Evolutionary conservation across 352 stramenopile genomes (phyloP), one percentile per base, ranked within the genome.

Genomic region (Detonula confervacea): DNA sequence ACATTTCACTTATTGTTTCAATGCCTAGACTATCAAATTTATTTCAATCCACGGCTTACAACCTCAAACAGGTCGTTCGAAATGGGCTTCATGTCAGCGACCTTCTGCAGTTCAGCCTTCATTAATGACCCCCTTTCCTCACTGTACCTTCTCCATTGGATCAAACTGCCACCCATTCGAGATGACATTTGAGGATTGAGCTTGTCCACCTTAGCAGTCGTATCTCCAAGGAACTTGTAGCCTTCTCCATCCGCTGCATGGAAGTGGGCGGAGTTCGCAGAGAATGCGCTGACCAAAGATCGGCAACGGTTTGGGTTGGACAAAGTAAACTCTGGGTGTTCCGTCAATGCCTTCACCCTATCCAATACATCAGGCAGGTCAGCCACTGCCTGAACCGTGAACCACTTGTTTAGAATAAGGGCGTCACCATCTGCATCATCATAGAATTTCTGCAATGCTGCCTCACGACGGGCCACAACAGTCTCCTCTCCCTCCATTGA

Each of bases 401-500:
- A 95, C 92, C 93, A 97, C 33, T 94, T 94, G 83, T 96, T 94
- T n/a, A 96, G 59, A 3, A 96, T 89, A 14, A 96, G 64, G 2
- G 88, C 73, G 77, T 96, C 87, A 12, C 82, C 84, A 30, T 89
- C 75, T 7, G 91, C 91, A 68, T 95, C 87, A 39, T 95, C 68
- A 57, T 93, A 96, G 61, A 97, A 97, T 20, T 86, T 88, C 68
- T 88, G 8, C 2, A 96, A 27, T 47, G 87, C 87, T 12, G 80
- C 66, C 11, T 95, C 87, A 27, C 88, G 79, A 39, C 51, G 59
- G 20, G 59, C n/a, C 18, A 72, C 39, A 16, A 78, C 51, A 7
- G 70, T 61, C 14, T 75, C 73, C 66, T 83, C 70, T 20, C 87
- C 88, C 60, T 89, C 70, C 78, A 97, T 93, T 16, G 87, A 90